A percentile compares a stretch with the other conserved stretches of the same genome.
These are phyloP conservation scores for Leccinum imitatum DNA, from an alignment of 768 basidiomycete genomes.

Conservation along the genomic window DNA sequence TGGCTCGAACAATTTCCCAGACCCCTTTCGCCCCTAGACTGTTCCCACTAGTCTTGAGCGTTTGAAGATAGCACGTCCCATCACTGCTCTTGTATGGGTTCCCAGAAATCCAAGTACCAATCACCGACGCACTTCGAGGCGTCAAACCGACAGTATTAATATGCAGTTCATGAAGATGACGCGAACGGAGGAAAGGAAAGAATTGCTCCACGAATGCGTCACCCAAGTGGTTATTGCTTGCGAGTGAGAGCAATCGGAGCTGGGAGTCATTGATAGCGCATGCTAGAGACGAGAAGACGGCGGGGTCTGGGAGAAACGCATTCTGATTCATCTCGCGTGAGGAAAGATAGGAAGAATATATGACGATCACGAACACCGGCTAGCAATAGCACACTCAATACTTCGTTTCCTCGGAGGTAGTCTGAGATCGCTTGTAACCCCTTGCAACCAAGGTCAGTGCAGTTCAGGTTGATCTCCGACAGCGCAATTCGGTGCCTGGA, in stretches of 20 bases:
- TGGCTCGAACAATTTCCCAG: constrained; percentile 45
- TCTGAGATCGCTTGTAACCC: constrained; percentile 51
- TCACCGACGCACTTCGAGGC: constrained; percentile 38
- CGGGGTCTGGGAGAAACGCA: constrained; percentile 37
- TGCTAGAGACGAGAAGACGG: constrained; percentile 40
- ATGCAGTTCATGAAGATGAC: constrained; percentile 50
- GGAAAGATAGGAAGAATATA: neutral
- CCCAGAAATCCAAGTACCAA: constrained; percentile 52
- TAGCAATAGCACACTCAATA: constrained; percentile 47
- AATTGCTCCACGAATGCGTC: constrained; percentile 51
- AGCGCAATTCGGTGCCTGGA: constrained; percentile 42
- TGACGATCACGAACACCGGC: constrained; percentile 47
- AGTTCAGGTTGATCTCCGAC: constrained; percentile 55
- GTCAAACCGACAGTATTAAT: constrained; percentile 51
- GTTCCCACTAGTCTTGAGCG: constrained; percentile 59
- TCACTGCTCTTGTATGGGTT: constrained; percentile 6
- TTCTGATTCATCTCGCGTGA: constrained; percentile 38
- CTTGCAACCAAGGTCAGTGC: constrained; percentile 51
- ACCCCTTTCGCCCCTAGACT: constrained; percentile 48
- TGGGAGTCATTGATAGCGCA: constrained; percentile 53
- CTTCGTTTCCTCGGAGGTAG: constrained; percentile 48
- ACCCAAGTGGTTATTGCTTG: constrained; percentile 46
- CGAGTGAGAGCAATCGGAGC: constrained; percentile 50
- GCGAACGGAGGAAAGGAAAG: constrained; percentile 48
- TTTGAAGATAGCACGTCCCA: constrained; percentile 42